Conservation (phyloP, 1,284 basidiomycete species). For the Schizophyllum commune region DNA sequence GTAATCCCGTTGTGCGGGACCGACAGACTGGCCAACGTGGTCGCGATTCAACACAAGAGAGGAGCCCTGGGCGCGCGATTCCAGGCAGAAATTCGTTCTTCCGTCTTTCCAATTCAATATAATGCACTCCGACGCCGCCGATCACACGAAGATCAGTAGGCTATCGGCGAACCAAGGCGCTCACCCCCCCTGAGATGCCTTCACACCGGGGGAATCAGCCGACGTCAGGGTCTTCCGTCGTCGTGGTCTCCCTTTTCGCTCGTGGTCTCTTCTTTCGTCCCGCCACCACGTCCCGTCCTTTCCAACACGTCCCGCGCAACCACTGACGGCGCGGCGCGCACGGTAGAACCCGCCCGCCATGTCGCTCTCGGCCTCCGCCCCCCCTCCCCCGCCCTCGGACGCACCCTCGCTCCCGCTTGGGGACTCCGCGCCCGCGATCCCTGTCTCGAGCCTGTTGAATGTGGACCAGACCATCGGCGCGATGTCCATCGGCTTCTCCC, state of each 20-base stretch:
- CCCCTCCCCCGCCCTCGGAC: neutral
- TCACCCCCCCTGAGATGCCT: neutral
- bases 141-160: neutral
- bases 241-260: neutral
- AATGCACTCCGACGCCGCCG: neutral
- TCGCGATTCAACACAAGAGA: neutral
- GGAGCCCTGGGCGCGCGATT: neutral
- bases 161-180: neutral
- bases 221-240: neutral
- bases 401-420: no score
- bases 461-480: slow-evolving; percentile 53
- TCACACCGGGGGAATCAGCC: neutral
- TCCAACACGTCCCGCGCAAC: neutral
- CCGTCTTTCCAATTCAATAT: neutral
- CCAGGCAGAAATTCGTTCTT: neutral
- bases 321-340: neutral
- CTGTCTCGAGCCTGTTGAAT: neutral
- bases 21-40: neutral
- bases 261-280: no score
- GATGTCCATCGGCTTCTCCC: slow-evolving; percentile 46
- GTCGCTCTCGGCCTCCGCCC: neutral
- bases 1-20: no score
- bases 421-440: neutral
- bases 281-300: neutral
- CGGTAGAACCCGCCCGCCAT: neutral